Evolutionary conservation across 2,329 filamentous ascomycete genomes (phyloP).

Genomic region (Rutstroemia sp.): DNA sequence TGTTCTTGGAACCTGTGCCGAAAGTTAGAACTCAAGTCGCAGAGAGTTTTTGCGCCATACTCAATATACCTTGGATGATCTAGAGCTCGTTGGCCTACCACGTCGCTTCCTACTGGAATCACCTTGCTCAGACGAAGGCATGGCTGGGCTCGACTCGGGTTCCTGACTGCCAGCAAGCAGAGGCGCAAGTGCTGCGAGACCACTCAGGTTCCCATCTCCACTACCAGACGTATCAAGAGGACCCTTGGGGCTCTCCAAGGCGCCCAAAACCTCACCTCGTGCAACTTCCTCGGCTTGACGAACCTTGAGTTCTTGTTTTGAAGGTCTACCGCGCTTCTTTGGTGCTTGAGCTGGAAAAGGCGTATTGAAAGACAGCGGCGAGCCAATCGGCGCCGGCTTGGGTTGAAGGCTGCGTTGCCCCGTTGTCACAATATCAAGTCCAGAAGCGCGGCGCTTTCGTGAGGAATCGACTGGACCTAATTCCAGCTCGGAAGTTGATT

Average conservation of each 20-base stretch:
- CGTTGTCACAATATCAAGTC: constrained; percentile 11
- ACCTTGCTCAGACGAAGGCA: neutral
- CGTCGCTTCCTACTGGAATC: constrained; percentile 21
- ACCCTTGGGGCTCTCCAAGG: constrained; percentile 11
- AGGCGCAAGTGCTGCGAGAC: neutral
- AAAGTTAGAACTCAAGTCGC: constrained; percentile 1
- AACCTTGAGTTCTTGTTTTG: constrained; percentile 26
- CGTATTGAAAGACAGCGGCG: constrained; percentile 18
- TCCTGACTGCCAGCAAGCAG: neutral
- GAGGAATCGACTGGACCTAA: constrained; percentile 10
- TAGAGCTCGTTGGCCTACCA: constrained; percentile 11
- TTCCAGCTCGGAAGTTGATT: constrained; percentile 19
- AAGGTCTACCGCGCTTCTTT: constrained; percentile 28
- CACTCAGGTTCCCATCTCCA: constrained; percentile 5
- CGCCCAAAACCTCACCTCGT: constrained; percentile 22
- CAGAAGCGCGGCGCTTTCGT: constrained; percentile 22
- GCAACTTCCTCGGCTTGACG: constrained; percentile 22
- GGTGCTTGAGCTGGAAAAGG: constrained; percentile 9
- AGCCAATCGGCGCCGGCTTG: constrained; percentile 22
- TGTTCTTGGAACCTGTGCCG: constrained; percentile 9
- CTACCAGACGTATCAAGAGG: constrained; percentile 1
- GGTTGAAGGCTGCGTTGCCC: constrained; percentile 22
- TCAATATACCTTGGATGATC: constrained; percentile 15
- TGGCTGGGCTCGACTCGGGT: neutral
- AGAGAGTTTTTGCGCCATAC: neutral